phyloP scores from a whole-genome alignment of 352 stramenopile genomes.

The Hyaloperonospora arabidopsidis region DNA sequence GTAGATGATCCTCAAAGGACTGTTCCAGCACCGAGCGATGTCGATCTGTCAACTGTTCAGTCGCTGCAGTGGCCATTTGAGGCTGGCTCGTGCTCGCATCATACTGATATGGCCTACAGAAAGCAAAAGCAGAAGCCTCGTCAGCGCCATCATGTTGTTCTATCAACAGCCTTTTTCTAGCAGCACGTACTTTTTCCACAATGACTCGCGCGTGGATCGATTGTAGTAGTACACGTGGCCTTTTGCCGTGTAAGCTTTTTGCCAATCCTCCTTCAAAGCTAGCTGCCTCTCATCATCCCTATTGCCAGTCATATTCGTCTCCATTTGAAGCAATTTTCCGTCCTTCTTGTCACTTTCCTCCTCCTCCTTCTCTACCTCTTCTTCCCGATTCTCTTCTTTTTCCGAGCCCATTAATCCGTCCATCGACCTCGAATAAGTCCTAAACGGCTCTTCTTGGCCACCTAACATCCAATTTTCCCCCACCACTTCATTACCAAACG shows the following conservation, averaged over 20 bases:
- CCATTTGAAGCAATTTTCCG: slow-evolving; percentile 6
- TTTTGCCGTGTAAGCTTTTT: slow-evolving; percentile 78
- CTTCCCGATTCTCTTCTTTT: slow-evolving; percentile 8
- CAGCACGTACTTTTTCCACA: slow-evolving; percentile 63
- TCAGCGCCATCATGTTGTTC: slow-evolving; percentile 5
- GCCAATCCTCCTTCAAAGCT: slow-evolving; percentile 50
- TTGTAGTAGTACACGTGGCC: slow-evolving; percentile 88
- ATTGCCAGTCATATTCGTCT: not conserved
- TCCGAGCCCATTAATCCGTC: slow-evolving; percentile 7
- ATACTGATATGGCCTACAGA: slow-evolving; percentile 22
- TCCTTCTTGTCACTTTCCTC: slow-evolving; percentile 10
- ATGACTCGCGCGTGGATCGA: slow-evolving; percentile 72
- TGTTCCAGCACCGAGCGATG: slow-evolving; percentile 23
- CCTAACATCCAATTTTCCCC: slow-evolving; percentile 29
- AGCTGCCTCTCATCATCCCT: slow-evolving; percentile 8
- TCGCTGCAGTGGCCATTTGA: slow-evolving; percentile 6
- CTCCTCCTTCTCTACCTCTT: slow-evolving; percentile 8
- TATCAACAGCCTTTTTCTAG: not conserved
- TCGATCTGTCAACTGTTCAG: slow-evolving; percentile 12
- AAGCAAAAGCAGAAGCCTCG: slow-evolving; percentile 6
- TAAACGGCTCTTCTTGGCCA: slow-evolving; percentile 7
- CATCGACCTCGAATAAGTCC: slow-evolving; percentile 6
- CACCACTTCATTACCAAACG: slow-evolving; percentile 48
- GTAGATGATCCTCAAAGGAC: slow-evolving; percentile 29
- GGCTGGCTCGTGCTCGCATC: slow-evolving; percentile 13